A percentile compares a stretch with the other conserved stretches of the same genome.
Conservation (phyloP, 177 flowering plant genomes). For the Vitis hybrid region DNA sequence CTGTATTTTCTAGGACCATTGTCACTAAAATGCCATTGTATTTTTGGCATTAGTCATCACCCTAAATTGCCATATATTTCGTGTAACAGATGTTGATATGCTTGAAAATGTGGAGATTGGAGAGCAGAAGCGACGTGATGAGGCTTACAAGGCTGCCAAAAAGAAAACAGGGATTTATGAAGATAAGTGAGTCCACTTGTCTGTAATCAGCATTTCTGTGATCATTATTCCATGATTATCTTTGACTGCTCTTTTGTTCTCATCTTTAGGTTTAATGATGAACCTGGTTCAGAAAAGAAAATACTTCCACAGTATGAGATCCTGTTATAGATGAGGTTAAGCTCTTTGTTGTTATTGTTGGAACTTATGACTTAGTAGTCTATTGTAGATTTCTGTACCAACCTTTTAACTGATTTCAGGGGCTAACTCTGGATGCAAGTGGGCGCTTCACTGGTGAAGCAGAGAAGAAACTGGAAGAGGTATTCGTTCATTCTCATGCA, state of each 20-base stretch:
- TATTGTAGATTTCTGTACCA: neutral
- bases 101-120: slow-evolving; percentile 98
- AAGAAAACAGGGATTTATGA: slow-evolving; percentile 74
- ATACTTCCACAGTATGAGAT: slow-evolving; percentile 97
- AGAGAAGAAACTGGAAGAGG: slow-evolving; percentile 95
- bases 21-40: slow-evolving; percentile 19
- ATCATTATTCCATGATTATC: too few relatives aligned
- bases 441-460: slow-evolving; percentile 83
- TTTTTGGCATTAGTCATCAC: slow-evolving; percentile 8
- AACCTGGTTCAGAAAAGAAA: slow-evolving; percentile 59
- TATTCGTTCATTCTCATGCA: slow-evolving; percentile 15
- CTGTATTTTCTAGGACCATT: neutral
- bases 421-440: slow-evolving; percentile 73
- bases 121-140: slow-evolving; percentile 85
- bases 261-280: slow-evolving; percentile 69
- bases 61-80: neutral
- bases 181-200: slow-evolving; percentile 65
- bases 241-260: too few relatives aligned
- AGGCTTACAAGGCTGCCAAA: slow-evolving; percentile 87
- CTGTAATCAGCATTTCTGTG: neutral
- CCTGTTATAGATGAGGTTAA: slow-evolving; percentile 76
- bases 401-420: slow-evolving; percentile 36
- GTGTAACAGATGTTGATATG: slow-evolving; percentile 75
- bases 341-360: neutral
- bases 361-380: neutral